A percentile compares a stretch with the other conserved stretches of the same genome.
phyloP scores from a whole-genome alignment of 2,329 filamentous ascomycete genomes.

The Cercospora beticola region DNA sequence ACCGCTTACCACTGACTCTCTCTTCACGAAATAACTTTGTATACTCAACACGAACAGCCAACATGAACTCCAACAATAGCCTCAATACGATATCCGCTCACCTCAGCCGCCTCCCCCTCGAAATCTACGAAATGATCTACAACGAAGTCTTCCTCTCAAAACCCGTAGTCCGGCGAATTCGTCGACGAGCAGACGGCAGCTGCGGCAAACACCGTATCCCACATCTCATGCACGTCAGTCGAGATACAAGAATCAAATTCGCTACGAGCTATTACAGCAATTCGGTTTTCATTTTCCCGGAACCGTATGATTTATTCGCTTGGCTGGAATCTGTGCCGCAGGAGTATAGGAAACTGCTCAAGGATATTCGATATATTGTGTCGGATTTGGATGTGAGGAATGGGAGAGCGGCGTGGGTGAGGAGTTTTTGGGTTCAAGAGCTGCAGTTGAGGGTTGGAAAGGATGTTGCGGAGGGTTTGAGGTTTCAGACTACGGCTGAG shows the following conservation, averaged over 20 bases:
- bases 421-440: conserved; percentile 3
- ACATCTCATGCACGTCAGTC: background rate
- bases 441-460: conserved; percentile 1
- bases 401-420: background rate
- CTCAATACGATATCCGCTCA: background rate
- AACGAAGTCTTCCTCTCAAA: background rate
- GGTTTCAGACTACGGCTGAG: conserved; percentile 1
- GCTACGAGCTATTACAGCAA: background rate
- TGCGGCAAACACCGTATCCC: background rate
- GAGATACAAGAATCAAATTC: background rate
- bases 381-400: background rate
- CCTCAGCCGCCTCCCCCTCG: background rate
- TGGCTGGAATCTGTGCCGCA: background rate
- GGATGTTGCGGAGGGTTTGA: conserved; percentile 4
- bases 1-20: background rate
- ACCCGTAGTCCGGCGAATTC: background rate
- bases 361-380: background rate
- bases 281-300: background rate
- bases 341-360: background rate
- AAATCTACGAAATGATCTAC: background rate
- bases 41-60: background rate
- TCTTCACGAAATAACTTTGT: background rate
- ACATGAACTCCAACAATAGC: background rate
- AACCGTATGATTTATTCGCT: background rate
- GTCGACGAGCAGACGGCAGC: background rate